Base-by-base conservation (phyloP, 2,329 filamentous ascomycete genomes). In the Chaetomium olivaceum region DNA sequence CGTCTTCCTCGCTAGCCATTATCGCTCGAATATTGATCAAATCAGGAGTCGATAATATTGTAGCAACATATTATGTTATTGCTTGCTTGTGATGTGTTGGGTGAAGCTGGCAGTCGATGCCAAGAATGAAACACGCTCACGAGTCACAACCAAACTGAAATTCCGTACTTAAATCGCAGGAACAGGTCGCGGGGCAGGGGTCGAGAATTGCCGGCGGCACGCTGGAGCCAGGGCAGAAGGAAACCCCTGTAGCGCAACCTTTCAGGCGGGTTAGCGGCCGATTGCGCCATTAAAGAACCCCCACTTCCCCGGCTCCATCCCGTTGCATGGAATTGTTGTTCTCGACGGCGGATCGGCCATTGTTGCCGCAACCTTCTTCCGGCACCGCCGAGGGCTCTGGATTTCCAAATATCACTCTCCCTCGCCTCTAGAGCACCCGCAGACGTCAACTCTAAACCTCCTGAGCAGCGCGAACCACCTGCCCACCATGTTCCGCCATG, bases 401-500 rank as follows among this genome's bases (percentile, higher is more conserved):
- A n/a, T 48, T 46, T 19, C 7, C 11, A 3, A 16, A 6, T n/a
- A 11, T 21, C n/a, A 23, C 54, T 8, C 9, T 19, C 36, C 23
- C 33, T 8, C n/a, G 3, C 39, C 23, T 11, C 5, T 4, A 46
- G 3, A 46, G 23, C 39, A 16, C 48, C 7, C 36, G 2, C n/a
- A 19, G 21, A 23, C 33, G 4, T 12, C 2, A 31, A 25, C 27
- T 8, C 57, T 25, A 36, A 23, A 19, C 14, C 3, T 8, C 19
- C 59, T 7, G 16, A 39, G 16, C 36, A 16, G 12, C 36, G 36
- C 36, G 12, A 16, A 39, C 36, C 36, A 16, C 16, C 14, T 43
- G 39, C 39, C 54, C 61, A 62, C 58, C 55, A 93, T 93, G 91
- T 88, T 92, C 72, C 86, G 88, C 73, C 87, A 87, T 67, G 86